Evolutionary conservation across 169 alveolate genomes (phyloP).

Genomic region (Plasmodium vivax): DNA sequence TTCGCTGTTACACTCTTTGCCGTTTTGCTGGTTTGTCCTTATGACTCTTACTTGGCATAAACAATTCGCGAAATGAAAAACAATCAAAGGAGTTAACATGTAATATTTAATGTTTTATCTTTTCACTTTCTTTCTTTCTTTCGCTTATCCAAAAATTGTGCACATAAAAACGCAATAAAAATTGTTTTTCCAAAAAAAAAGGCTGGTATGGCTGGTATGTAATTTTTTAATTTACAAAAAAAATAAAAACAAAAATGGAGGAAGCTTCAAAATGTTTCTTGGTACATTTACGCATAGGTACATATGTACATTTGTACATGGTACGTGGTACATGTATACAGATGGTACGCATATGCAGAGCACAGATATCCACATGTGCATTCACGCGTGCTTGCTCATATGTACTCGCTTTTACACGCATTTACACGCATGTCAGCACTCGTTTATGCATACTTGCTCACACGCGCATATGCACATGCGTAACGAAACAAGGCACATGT

Average conservation of each 20-base stretch:
- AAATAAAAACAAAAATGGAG: neutral
- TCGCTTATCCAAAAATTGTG: neutral
- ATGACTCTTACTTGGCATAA: neutral
- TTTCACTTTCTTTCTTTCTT: neutral
- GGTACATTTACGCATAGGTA: neutral
- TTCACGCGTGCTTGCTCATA: neutral
- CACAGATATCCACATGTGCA: neutral
- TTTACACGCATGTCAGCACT: neutral
- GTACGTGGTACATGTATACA: neutral
- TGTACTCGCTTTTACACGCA: neutral
- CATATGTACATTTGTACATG: constrained; percentile 2
- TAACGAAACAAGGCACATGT: neutral
- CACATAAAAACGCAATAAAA: neutral
- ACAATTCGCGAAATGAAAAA: neutral
- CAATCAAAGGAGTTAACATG: neutral
- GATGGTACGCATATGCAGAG: neutral
- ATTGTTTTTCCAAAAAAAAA: neutral
- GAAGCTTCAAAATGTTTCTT: neutral
- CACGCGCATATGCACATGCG: neutral
- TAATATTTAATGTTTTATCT: neutral
- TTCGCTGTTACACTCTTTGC: no score
- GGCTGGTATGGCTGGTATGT: neutral
- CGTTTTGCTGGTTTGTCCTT: neutral
- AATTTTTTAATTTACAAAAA: neutral
- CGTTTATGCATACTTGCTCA: neutral